Evolutionary conservation across 1,284 basidiomycete genomes (phyloP).

Genomic region (Ustilago bromivora): DNA sequence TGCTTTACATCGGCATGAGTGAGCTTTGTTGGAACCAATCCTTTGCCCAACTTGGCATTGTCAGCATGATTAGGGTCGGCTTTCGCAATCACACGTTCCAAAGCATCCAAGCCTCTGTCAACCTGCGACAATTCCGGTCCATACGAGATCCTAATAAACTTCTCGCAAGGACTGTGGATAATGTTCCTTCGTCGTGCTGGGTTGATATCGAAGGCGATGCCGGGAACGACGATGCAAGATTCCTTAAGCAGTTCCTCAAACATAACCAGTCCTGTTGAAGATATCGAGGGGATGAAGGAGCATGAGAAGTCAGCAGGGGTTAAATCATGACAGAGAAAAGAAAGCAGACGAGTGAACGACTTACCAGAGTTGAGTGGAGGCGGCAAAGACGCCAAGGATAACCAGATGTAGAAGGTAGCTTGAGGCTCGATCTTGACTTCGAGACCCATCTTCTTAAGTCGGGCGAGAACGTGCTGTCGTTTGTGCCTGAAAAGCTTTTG

Average conservation of each 20-base stretch:
- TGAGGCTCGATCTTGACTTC: slow-evolving; percentile 46
- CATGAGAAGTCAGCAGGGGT: neutral
- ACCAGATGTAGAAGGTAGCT: slow-evolving; percentile 84
- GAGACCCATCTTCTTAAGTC: slow-evolving; percentile 78
- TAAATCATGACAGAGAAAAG: neutral
- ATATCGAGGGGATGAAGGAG: neutral
- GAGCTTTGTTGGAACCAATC: slow-evolving; percentile 32
- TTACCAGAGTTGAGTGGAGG: slow-evolving; percentile 83
- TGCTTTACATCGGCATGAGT: slow-evolving; percentile 36
- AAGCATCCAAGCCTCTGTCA: slow-evolving; percentile 84
- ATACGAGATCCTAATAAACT: slow-evolving; percentile 74
- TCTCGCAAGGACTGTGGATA: slow-evolving; percentile 79
- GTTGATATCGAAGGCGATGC: slow-evolving; percentile 78
- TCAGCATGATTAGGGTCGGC: slow-evolving; percentile 71
- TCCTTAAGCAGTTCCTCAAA: slow-evolving; percentile 94
- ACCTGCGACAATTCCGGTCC: slow-evolving; percentile 86
- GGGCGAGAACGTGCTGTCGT: slow-evolving; percentile 85
- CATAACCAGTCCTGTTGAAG: slow-evolving; percentile 76
- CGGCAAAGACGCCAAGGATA: slow-evolving; percentile 82
- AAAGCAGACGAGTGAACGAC: neutral
- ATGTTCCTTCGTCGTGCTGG: slow-evolving; percentile 78
- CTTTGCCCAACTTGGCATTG: slow-evolving; percentile 70
- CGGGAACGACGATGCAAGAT: slow-evolving; percentile 86
- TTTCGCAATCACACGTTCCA: slow-evolving; percentile 80
- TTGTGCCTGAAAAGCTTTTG: slow-evolving; percentile 84